Base-by-base conservation (phyloP, 2,329 filamentous ascomycete genomes). In the Paracoccidioides brasiliensis region DNA sequence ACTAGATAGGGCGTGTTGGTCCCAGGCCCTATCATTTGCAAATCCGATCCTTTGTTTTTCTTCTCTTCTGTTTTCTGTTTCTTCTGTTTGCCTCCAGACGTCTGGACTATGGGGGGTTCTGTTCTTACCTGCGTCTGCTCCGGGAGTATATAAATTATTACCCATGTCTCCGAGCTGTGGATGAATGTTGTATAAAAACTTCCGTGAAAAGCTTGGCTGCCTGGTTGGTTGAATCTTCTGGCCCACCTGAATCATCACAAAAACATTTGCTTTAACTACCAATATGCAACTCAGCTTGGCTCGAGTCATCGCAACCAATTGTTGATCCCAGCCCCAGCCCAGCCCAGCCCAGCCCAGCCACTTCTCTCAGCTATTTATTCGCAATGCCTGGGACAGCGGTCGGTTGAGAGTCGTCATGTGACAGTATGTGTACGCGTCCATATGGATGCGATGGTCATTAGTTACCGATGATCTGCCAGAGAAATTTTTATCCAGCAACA, bases 1-100 rank as follows among this genome's bases (percentile, higher is more conserved):
- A 61, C 56, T 61, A 61, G 43, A 46, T 45, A 15, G 2, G 35
- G 45, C 9, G 6, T 32, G 12, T 4, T 14, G 10, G 12, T 42
- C 33, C 35, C 22, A 22, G 22, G 1, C 22, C 22, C 22, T 15
- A 14, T 30, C 6, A 5, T 33, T 33, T 15, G 8, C 22, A 41
- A 5, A 5, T 15, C 15, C 38, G 12, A 30, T 3, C 14, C 22
- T 22, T 52, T 22, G 42, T 52, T 42, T 38, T 52, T 41, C 35
- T 35, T 32, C 10, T 38, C 32, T n/a, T 14, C 4, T n/a, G 2
- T 33, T n/a, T 38, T 42, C 30, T 33, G 14, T 22, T 42, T 5
- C 28, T 42, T 41, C 15, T 10, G 10, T 15, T n/a, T 10, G 4
- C 10, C 35, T 52, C 49, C 37, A 12, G 28, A 15, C 37, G 4